A percentile compares a stretch with the other conserved stretches of the same genome.
These are phyloP conservation scores for Trichoderma atrobrunneum DNA, from an alignment of 2,329 filamentous ascomycete genomes.

Conservation along the genomic window DNA sequence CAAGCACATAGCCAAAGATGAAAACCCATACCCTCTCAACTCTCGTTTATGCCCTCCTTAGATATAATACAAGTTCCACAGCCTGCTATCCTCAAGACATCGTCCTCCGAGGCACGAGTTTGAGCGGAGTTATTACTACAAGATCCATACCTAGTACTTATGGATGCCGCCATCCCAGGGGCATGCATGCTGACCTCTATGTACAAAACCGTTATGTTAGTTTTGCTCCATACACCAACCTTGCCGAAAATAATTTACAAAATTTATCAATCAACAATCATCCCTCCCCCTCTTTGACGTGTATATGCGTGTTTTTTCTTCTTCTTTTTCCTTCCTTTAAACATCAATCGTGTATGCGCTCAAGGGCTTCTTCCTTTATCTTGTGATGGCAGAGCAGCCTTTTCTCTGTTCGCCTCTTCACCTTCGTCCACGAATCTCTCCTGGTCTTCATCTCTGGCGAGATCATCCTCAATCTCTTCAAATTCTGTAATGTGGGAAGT, in stretches of 20 bases:
- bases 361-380: conserved; percentile 12
- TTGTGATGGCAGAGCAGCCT: not conserved
- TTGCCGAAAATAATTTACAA: conserved; percentile 2
- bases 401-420: conserved; percentile 23
- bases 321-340: not conserved
- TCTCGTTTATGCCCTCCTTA: not conserved
- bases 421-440: conserved; percentile 28
- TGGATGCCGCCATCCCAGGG: not conserved
- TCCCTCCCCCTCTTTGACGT: not conserved
- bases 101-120: not conserved
- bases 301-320: not conserved
- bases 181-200: not conserved
- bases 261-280: not conserved
- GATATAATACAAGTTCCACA: not conserved
- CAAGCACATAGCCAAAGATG: not conserved
- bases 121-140: conserved; percentile 15
- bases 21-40: not conserved
- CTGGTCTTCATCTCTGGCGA: conserved; percentile 31
- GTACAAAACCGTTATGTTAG: not conserved
- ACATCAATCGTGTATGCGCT: not conserved
- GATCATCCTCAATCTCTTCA: conserved; percentile 50
- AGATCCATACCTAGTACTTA: not conserved
- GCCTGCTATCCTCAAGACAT: not conserved
- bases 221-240: not conserved
- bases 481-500: conserved; percentile 47